Base-by-base conservation (phyloP, 2,329 filamentous ascomycete genomes). In the Thermoascus crustaceus region DNA sequence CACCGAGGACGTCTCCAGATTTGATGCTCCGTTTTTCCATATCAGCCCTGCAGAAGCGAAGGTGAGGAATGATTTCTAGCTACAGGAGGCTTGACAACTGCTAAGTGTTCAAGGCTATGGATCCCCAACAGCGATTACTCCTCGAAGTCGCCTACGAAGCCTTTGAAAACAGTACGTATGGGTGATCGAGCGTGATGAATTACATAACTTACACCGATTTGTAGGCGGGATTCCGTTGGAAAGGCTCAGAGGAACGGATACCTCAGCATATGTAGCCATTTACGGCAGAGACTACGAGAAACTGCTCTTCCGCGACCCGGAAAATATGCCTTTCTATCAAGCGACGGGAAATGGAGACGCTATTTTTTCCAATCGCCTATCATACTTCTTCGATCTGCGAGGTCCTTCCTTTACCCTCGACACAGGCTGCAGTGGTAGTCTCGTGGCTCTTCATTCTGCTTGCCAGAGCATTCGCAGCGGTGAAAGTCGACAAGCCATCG, bases 341-440 rank as follows among this genome's bases (percentile, higher is more conserved):
- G 23, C 16, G 8, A 26, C 16, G 11, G 32, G 32, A 10, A 25
- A 11, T 25, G 23, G 21, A 9, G 7, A 14, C 10, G 11, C 32
- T 2, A 34, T 34, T 7, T 25, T 34, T 4, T 18, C 19, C 8
- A 34, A 34, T 22, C 32, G 21, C 21, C 10, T 44, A 4, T 41
- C 38, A 32, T 40, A 37, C 35, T 44, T 41, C 17, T 44, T 38
- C 24, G 36, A 44, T 10, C 27, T 39, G 5, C 25, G 20, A 24
- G 41, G 41, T 1, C 18, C 33, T 6, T 45, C 41, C 20, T 18
- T 45, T n/a, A 40, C 37, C 4, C 23, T 48, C 3, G 42, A 50
- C 16, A 48, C 47, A 7, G 47, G 37, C 8, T 50, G 47, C 27
- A 48, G 44, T 3, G 34, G 39, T 13, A 40, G 36, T 10, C 14